Evolutionary conservation across 495 filamentous ascomycete genomes (phyloP), one percentile per base, ranked within the genome.

Genomic region (Daldinia grandis): DNA sequence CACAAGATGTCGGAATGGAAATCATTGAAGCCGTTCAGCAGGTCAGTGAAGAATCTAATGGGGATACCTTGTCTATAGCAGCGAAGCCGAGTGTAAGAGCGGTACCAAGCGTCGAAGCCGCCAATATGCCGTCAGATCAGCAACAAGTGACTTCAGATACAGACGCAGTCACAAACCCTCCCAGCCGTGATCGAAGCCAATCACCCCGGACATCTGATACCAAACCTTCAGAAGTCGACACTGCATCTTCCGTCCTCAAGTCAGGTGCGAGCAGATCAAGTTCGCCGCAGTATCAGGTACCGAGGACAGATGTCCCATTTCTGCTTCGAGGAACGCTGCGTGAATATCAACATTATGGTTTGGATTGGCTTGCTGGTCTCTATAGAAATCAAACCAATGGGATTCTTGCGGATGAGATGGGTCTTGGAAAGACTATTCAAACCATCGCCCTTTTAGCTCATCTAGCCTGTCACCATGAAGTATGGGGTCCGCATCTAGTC

Each of bases 331-430:
- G 96, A 14, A 97, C 89, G 2, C 83, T 99, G 15, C 92, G 96
- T 78, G 94, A 97, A 79, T 99, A 99, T 74, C 96, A 99, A 67
- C 96, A 98, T 73, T 91, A 91, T 76, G 96, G 96, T 9, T 82
- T 99, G 14, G 96, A 99, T 74, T 99, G 96, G 96, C 90, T 99
- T 44, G 93, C 94, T 6, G 89, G 91, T 1, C 86, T 98, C 4
- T 97, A 99, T 79, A 89, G 88, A n/a, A 95, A 93, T 66, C 87
- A 92, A 66, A 95, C 93, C 55, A 99, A 99, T 76, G 96, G 96
- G 42, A 99, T 99, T 56, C 84, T 99, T n/a, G 96, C 96, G 4
- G 96, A 99, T 75, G 96, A 99, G 74, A 99, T 99, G 96, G 96
- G 96, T 73, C 88, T 99, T 25, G 96, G 96, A 1, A 99, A 99